A percentile compares a stretch with the other conserved stretches of the same genome.
phyloP scores from a whole-genome alignment of 352 stramenopile genomes.

The Globisporangium cederbergense region DNA sequence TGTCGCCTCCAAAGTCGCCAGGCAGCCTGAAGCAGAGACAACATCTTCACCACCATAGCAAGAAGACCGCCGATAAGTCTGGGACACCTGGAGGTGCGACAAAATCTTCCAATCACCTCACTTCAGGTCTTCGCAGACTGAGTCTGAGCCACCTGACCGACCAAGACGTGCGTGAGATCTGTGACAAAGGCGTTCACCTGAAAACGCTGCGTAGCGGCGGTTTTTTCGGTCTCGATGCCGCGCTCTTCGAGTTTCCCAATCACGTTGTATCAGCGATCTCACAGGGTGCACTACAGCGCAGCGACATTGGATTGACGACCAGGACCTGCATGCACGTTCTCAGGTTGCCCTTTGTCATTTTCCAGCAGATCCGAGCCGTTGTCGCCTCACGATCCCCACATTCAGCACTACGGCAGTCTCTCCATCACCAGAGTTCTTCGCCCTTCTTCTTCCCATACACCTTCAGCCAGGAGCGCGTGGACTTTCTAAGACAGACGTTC shows the following conservation, averaged over 20 bases:
- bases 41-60: not conserved
- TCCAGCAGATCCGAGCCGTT: conserved; percentile 30
- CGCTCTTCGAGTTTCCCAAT: conserved; percentile 36
- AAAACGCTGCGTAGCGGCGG: conserved; percentile 34
- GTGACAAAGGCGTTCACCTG: conserved; percentile 18
- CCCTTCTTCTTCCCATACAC: conserved; percentile 20
- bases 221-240: conserved; percentile 45
- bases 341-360: conserved; percentile 25
- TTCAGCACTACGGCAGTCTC: not conserved
- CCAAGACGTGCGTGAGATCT: not conserved
- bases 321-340: conserved; percentile 33
- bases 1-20: not conserved
- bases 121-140: not conserved
- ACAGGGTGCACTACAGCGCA: conserved; percentile 41
- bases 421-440: not conserved
- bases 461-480: not conserved
- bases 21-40: not conserved
- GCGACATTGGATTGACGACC: conserved; percentile 39
- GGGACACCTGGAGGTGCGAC: not conserved
- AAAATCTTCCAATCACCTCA: not conserved
- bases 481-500: conserved; percentile 2
- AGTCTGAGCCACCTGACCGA: conserved; percentile 6
- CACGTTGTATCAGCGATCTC: conserved; percentile 34
- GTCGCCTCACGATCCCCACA: not conserved
- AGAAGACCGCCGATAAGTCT: conserved; percentile 1